A percentile compares a stretch with the other conserved stretches of the same genome.
phyloP scores from a whole-genome alignment of 2,329 filamentous ascomycete species.

The Trichoderma polysporum region DNA sequence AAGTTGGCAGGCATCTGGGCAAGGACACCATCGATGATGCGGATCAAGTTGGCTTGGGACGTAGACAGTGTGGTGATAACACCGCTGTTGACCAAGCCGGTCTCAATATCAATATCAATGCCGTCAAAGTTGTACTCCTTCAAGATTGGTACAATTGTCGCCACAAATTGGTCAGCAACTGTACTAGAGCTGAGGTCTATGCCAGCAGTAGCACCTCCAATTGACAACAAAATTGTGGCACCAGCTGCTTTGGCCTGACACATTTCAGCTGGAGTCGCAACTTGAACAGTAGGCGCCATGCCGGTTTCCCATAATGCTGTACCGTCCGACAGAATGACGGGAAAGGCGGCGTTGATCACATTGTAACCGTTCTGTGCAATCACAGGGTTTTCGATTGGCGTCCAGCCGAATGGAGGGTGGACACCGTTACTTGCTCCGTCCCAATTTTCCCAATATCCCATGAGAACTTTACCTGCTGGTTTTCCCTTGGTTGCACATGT shows the following conservation, averaged over 20 bases:
- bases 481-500: conserved; percentile 36
- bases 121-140: conserved; percentile 39
- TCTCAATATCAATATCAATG: conserved; percentile 39
- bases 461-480: conserved; percentile 35
- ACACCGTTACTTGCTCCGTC: conserved; percentile 36
- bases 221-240: conserved; percentile 36
- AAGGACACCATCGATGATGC: conserved; percentile 39
- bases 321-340: conserved; percentile 36
- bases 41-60: conserved; percentile 36
- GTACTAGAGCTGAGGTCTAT: conserved; percentile 34
- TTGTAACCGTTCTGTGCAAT: conserved; percentile 37
- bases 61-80: conserved; percentile 33
- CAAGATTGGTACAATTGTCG: conserved; percentile 37
- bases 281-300: conserved; percentile 34
- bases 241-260: conserved; percentile 37
- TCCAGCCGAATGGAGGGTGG: conserved; percentile 37
- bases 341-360: conserved; percentile 37
- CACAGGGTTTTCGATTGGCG: conserved; percentile 32
- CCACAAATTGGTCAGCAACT: conserved; percentile 37
- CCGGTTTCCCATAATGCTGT: conserved; percentile 36
- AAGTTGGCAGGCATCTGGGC: conserved; percentile 55
- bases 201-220: conserved; percentile 36
- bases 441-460: conserved; percentile 41
- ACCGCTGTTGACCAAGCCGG: conserved; percentile 34
- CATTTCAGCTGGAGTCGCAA: conserved; percentile 35